These are phyloP conservation scores for Epichloe hybrida DNA, from an alignment of 2,329 filamentous ascomycete genomes.

Conservation along the genomic window DNA sequence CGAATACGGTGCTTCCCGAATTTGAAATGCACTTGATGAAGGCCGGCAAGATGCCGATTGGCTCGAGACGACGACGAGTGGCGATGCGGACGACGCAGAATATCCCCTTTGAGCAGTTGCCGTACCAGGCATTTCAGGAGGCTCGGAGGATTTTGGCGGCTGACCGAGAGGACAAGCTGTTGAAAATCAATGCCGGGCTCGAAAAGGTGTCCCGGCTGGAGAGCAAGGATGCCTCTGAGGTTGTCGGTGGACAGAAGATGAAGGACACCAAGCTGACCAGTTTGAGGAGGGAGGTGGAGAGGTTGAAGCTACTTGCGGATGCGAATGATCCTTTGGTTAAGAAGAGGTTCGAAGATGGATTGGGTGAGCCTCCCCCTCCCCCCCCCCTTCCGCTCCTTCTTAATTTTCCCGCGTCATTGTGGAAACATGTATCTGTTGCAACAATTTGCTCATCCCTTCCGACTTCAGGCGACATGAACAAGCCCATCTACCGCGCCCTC, in stretches of 20 bases:
- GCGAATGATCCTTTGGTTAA: constrained; percentile 93
- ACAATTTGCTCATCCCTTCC: not conserved
- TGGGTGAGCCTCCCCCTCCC: constrained; percentile 41
- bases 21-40: constrained; percentile 53
- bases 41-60: constrained; percentile 57
- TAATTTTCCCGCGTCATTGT: no score
- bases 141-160: constrained; percentile 68
- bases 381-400: not conserved
- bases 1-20: constrained; percentile 49
- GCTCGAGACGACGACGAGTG: constrained; percentile 70
- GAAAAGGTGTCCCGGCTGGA: constrained; percentile 56
- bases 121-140: constrained; percentile 97
- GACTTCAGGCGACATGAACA: constrained; percentile 72
- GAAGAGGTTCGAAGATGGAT: constrained; percentile 82
- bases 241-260: constrained; percentile 47
- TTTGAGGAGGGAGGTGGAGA: constrained; percentile 59
- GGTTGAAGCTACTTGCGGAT: constrained; percentile 78
- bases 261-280: constrained; percentile 56
- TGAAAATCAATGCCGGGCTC: constrained; percentile 53
- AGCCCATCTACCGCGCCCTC: constrained; percentile 87
- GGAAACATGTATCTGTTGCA: no score
- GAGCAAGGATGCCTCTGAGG: constrained; percentile 39
- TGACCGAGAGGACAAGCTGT: constrained; percentile 71
- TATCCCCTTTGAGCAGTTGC: constrained; percentile 82
- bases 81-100: constrained; percentile 51